Base-by-base conservation (phyloP, 2,329 filamentous ascomycete genomes). In the Microdochium bolleyi region DNA sequence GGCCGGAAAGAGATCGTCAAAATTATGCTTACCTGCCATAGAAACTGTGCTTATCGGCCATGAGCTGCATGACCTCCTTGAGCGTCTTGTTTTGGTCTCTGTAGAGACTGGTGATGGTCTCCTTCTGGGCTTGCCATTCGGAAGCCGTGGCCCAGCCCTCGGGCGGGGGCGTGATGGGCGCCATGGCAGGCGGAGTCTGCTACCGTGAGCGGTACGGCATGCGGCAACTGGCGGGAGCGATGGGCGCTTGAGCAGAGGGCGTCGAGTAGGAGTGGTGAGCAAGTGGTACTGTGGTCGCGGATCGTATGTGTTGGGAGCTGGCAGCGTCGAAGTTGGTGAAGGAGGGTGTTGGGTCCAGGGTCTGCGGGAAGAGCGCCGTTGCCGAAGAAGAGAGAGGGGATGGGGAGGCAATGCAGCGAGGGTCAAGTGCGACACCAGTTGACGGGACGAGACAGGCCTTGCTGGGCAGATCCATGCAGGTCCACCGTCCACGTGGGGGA, bases 21-120 rank as follows among this genome's bases (percentile, higher is more conserved):
- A 19, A 46, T 8, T 11, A 22, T 4, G 61, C 63, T 61, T 54
- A 65, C 63, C 61, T 65, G 46, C 76, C 37, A 49, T 78, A 83
- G 57, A 84, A 88, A 59, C 67, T 94, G 51, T 65, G 54, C 16
- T 58, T 54, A 34, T 64, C 60, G 51, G 62, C 59, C 62, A 65
- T 65, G 21, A 64, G 44, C 48, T 56, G 55, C 58, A 62, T 65
- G 10, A 62, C 64, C 52, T 64, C 60, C 52, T 62, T 64, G 51
- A 65, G 57, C 8, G 62, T 65, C 56, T 60, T 63, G 37, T 65
- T 65, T 30, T 64, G 56, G 49, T 64, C 62, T 48, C 59, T 54
- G 52, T 65, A 51, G 24, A 32, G 27, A 25, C 13, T 37, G 48
- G 34, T 27, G 34, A 54, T 46, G 16, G 21, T 22, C 14, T 54